phyloP scores from a whole-genome alignment of 768 basidiomycete genomes.

The Suillus subaureus region DNA sequence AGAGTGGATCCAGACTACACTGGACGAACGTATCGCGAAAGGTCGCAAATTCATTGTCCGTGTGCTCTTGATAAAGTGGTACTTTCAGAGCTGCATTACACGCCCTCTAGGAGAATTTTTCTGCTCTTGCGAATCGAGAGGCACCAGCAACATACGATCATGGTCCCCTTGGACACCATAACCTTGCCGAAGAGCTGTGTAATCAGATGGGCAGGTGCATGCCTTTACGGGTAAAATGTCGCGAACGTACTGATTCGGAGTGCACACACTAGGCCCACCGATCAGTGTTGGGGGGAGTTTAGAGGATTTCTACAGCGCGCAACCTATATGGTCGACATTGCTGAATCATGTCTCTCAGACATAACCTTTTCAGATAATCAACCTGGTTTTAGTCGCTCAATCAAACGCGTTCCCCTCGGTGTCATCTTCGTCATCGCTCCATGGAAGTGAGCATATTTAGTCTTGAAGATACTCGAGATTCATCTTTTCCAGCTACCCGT shows the following conservation, averaged over 20 bases:
- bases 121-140: conserved; percentile 21
- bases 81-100: conserved; percentile 19
- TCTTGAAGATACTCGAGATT: not conserved
- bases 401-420: conserved; percentile 83
- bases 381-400: conserved; percentile 82
- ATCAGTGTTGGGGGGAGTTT: conserved; percentile 79
- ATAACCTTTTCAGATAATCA: conserved; percentile 75
- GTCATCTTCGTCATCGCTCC: conserved; percentile 88
- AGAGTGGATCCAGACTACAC: conserved; percentile 61
- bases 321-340: conserved; percentile 83
- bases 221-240: not conserved
- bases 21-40: conserved; percentile 68
- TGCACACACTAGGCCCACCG: conserved; percentile 66
- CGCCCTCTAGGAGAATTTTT: conserved; percentile 45
- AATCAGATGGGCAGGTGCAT: conserved; percentile 90
- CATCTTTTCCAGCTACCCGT: conserved; percentile 66
- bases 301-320: conserved; percentile 81
- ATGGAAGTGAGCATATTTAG: conserved; percentile 72
- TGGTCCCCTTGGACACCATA: conserved; percentile 47
- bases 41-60: conserved; percentile 70
- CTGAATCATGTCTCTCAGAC: conserved; percentile 71
- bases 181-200: conserved; percentile 76
- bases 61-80: conserved; percentile 7
- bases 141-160: conserved; percentile 47
- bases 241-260: conserved; percentile 2